phyloP scores from a whole-genome alignment of 176 grass and related monocot genomes.

The bread wheat (Triticum aestivum) region IWGSC_CS_RefSeq_v2.1 NC_057798.1:715405343-715405842 shows the following conservation, averaged over 20 bases:
- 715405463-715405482: neutral
- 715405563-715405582: constrained; percentile 39
- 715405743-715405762: neutral
- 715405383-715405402: constrained; percentile 13
- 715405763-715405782: constrained; percentile 16
- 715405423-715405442: constrained; percentile 36
- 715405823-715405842: constrained; percentile 39
- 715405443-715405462: constrained; percentile 29
- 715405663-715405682: neutral
- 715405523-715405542: constrained; percentile 47
- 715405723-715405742: neutral
- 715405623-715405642: neutral
- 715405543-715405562: neutral
- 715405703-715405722: neutral
- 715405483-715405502: constrained; percentile 29
- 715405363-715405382: constrained; percentile 25
- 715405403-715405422: constrained; percentile 8
- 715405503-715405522: constrained; percentile 36
- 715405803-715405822: neutral
- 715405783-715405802: neutral
- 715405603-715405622: neutral
- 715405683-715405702: neutral
- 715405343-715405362: constrained; percentile 5
- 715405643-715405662: neutral
- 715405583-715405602: neutral